Evolutionary conservation across 352 stramenopile species (phyloP).

Genomic region (Phytophthora citricola): DNA sequence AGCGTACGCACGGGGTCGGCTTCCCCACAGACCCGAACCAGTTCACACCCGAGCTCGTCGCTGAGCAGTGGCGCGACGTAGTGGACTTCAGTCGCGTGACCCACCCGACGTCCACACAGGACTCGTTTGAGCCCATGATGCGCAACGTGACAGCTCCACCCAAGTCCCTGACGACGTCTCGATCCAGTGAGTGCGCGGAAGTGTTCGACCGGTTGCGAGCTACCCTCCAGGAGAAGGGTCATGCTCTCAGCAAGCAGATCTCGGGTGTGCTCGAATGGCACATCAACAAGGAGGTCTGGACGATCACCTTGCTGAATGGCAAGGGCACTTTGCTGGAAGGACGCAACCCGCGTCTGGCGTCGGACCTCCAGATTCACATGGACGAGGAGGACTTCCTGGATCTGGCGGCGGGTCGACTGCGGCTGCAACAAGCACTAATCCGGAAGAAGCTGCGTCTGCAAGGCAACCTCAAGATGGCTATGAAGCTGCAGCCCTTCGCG

Average conservation of each 20-base stretch:
- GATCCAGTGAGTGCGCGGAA: conserved; percentile 59
- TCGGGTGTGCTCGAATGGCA: conserved; percentile 70
- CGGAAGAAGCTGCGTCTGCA: conserved; percentile 69
- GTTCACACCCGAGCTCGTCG: conserved; percentile 73
- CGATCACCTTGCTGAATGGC: conserved; percentile 62
- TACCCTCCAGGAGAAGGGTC: conserved; percentile 50
- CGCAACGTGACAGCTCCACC: conserved; percentile 63
- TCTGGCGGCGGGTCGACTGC: conserved; percentile 61
- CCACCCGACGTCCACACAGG: conserved; percentile 70
- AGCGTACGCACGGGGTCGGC: conserved; percentile 73
- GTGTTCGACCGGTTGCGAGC: conserved; percentile 62
- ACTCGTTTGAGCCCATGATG: conserved; percentile 83
- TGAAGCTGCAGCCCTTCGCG: conserved; percentile 74
- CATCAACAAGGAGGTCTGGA: conserved; percentile 78
- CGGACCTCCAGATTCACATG: conserved; percentile 69
- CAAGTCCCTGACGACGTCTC: conserved; percentile 60
- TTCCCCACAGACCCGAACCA: conserved; percentile 63
- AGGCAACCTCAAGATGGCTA: conserved; percentile 77
- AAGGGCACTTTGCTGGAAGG: conserved; percentile 58
- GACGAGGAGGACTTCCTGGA: conserved; percentile 76
- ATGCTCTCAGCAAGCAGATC: conserved; percentile 63
- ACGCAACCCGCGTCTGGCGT: conserved; percentile 49
- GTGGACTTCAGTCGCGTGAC: conserved; percentile 72
- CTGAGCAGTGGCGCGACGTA: conserved; percentile 72
- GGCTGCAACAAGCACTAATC: conserved; percentile 68